Conservation (phyloP, 208 protist genomes). For the Trypanosoma avium region DNA sequence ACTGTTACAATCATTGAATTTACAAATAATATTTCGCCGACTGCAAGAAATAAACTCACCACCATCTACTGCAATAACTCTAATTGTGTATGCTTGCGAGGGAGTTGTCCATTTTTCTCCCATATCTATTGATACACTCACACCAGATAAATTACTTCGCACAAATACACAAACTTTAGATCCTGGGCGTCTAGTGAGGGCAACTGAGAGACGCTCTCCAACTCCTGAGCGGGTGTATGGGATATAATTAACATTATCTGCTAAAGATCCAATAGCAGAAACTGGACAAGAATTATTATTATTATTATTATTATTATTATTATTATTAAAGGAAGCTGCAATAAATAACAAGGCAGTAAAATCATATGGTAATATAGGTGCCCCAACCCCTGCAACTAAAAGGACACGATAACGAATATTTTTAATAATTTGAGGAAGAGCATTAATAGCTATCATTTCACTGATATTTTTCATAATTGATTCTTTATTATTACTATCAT, state of each 20-base stretch:
- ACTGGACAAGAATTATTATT: too few relatives aligned
- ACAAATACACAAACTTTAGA: constrained; percentile 18
- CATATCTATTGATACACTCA: constrained; percentile 49
- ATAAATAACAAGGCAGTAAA: constrained; percentile 66
- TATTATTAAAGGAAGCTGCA: constrained; percentile 25
- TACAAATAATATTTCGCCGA: constrained; percentile 34
- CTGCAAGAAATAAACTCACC: constrained; percentile 37
- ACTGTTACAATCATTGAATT: constrained; percentile 3
- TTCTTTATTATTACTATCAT: neutral
- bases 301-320: neutral
- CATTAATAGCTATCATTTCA: neutral
- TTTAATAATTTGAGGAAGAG: constrained; percentile 17
- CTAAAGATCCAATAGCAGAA: constrained; percentile 39
- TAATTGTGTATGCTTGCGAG: constrained; percentile 36
- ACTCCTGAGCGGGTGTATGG: constrained; percentile 47
- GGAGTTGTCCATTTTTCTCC: constrained; percentile 34
- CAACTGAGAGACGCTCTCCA: constrained; percentile 38
- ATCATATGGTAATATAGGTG: constrained; percentile 78
- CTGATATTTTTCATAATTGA: neutral
- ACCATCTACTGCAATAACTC: constrained; percentile 37
- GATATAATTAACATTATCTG: constrained; percentile 58
- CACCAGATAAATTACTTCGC: constrained; percentile 54
- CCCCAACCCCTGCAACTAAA: constrained; percentile 49
- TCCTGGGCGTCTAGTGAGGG: constrained; percentile 17
- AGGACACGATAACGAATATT: constrained; percentile 37